These are phyloP conservation scores for Rhynchospora pubera DNA, from an alignment of 176 grass and related monocot genomes.

Conservation along the genomic window DNA sequence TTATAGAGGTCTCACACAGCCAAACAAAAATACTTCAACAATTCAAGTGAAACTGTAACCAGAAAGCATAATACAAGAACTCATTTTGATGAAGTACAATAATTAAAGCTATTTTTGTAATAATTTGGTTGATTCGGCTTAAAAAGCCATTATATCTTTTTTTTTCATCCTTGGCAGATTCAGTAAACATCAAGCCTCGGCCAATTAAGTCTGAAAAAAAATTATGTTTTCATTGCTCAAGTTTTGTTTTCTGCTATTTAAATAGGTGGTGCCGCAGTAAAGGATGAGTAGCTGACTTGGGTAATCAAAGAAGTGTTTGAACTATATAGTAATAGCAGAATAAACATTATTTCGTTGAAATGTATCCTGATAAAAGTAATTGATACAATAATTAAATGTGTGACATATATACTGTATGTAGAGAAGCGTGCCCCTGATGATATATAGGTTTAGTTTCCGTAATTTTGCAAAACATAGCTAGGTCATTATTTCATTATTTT, in stretches of 20 bases:
- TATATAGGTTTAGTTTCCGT: not conserved
- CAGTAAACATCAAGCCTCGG: not conserved
- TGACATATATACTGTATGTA: not conserved
- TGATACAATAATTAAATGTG: not conserved
- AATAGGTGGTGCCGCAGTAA: not conserved
- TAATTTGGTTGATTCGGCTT: not conserved
- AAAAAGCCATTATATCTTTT: not conserved
- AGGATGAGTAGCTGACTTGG: not conserved
- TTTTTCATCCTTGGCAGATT: not conserved
- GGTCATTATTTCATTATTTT: not conserved
- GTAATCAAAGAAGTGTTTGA: conserved; percentile 6
- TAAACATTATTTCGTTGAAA: not conserved
- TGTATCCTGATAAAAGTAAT: not conserved
- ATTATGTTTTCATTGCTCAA: not conserved
- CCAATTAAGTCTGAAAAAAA: not conserved
- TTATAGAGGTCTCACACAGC: not conserved
- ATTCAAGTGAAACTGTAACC: not conserved
- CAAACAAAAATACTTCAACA: not conserved
- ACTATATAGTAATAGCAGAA: conserved; percentile 8
- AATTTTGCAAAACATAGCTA: not conserved
- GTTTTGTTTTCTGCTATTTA: not conserved
- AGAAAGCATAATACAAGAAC: not conserved
- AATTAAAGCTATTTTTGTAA: not conserved
- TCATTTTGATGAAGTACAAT: too few species aligned
- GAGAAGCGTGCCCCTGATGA: not conserved